These are phyloP conservation scores for Calonectria leucothoes DNA, from an alignment of 2,329 filamentous ascomycete genomes.

Conservation along the genomic window DNA sequence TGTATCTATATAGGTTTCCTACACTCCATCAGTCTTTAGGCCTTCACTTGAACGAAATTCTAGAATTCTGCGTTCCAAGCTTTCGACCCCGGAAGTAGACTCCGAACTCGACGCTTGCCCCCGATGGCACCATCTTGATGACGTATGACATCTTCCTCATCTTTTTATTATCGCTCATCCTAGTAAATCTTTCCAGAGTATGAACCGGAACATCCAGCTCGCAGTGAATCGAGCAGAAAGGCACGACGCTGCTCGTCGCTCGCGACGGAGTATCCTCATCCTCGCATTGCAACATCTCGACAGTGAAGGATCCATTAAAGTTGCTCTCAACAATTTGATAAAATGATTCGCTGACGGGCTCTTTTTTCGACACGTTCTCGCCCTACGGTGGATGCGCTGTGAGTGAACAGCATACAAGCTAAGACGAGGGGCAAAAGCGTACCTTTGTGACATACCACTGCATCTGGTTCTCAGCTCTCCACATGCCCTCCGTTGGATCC, in stretches of 20 bases:
- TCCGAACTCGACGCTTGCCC: background rate
- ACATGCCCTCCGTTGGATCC: background rate
- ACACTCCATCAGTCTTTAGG: too few species aligned
- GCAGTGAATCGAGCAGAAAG: background rate
- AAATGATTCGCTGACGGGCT: background rate
- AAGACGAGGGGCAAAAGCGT: background rate
- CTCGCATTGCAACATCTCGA: background rate
- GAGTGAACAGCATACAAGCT: too few species aligned
- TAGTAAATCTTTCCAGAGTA: background rate
- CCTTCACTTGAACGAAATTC: too few species aligned
- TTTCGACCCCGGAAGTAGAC: too few species aligned
- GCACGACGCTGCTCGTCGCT: background rate
- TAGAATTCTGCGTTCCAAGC: too few species aligned
- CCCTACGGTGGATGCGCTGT: background rate
- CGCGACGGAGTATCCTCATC: background rate
- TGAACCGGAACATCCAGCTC: background rate
- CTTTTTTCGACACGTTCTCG: constrained; percentile 1
- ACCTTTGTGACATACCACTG: background rate
- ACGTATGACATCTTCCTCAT: background rate
- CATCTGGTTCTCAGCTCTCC: background rate
- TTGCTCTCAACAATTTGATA: background rate
- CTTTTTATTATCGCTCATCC: background rate
- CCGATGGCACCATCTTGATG: background rate
- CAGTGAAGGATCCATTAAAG: background rate
- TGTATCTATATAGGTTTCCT: too few species aligned